Base-by-base conservation (phyloP, 148 eudicot species). In the Dianthus caryophyllus region DNA sequence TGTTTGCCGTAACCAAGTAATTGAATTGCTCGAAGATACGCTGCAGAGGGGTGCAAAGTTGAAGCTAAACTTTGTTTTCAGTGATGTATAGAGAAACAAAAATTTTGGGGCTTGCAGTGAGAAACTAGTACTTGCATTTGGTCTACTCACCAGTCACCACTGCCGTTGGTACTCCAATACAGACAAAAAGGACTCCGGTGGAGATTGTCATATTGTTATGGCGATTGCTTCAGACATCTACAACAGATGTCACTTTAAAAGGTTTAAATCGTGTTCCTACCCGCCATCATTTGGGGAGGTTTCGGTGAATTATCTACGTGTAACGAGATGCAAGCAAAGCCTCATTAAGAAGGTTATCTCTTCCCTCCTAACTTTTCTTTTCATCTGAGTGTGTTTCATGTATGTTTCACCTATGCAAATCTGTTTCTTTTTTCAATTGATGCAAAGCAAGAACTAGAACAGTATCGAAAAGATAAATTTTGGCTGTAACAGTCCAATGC, bases 41-140 rank as follows among this genome's bases (percentile, higher is more conserved):
- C 7, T 33, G 38, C 38, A 33, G 38, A 68, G 68, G 83, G 79
- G 16, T 81, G 77, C 53, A 61, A 66, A 57, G 66, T 74, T 31
- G 75, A 76, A 39, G 65, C 71, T 27, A 70, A 80, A 41, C 0
- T 80, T 48, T 56, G 81, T 59, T 26, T 54, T 71, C 15, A 76
- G 59, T 26, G 48, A 71, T 62, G 46, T 65, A 5, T 76, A 61
- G 46, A 79, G 68, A 81, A 78, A 67, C 77, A 41, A 51, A 78
- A 79, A 39, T 75, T 85, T 47, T 81, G 84, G 82, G 38, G 38
- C 60, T 68, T 77, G 67, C 70, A 83, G 83, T 69, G 77, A 81
- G 61, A 83, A 71, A 78, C 70, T 84, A 60, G 80, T 79, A 41
- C 73, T 82, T 64, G 77, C 78, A 38, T 84, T 82, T 57, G 82